Evolutionary conservation across 345 rosid species (phyloP).

Genomic region (Erysimum cheiranthoides): DNA sequence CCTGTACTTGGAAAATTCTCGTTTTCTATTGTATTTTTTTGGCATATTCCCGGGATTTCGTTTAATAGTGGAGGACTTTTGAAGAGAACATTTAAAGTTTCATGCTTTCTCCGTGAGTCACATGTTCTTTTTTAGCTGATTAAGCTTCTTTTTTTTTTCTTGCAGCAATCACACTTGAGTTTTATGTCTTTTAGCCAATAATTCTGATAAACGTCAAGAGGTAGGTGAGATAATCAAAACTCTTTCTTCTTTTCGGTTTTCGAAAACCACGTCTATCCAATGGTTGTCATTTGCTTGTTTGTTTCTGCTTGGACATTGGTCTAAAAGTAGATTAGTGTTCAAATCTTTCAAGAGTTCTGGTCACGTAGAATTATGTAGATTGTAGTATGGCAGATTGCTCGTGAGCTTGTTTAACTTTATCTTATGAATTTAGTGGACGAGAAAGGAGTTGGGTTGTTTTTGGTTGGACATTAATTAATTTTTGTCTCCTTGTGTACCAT

Average conservation of each 20-base stretch:
- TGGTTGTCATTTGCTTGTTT: constrained; percentile 20
- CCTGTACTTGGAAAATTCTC: constrained; percentile 15
- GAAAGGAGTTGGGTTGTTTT: constrained; percentile 37
- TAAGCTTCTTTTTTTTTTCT: constrained; percentile 10
- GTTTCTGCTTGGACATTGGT: constrained; percentile 34
- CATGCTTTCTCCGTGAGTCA: constrained; percentile 57
- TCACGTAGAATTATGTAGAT: constrained; percentile 37
- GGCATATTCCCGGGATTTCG: constrained; percentile 21
- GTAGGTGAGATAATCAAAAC: constrained; percentile 47
- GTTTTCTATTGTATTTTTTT: constrained; percentile 13
- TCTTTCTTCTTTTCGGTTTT: constrained; percentile 27
- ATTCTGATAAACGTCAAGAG: constrained; percentile 48
- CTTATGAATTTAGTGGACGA: constrained; percentile 53
- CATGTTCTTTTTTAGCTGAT: constrained; percentile 42
- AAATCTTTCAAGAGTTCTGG: constrained; percentile 49
- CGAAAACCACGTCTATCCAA: constrained; percentile 33
- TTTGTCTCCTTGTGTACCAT: constrained; percentile 42
- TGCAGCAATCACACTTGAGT: constrained; percentile 54
- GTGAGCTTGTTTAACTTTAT: constrained; percentile 55
- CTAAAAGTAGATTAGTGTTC: constrained; percentile 20
- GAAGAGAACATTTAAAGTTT: constrained; percentile 45
- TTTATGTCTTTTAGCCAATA: constrained; percentile 47
- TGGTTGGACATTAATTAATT: constrained; percentile 62
- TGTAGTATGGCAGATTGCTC: constrained; percentile 53
- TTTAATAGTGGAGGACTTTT: constrained; percentile 25